Evolutionary conservation across 192 early-diverging fungal genomes (phyloP), one percentile per base, ranked within the genome.

Genomic region (Coemansia sp.): DNA sequence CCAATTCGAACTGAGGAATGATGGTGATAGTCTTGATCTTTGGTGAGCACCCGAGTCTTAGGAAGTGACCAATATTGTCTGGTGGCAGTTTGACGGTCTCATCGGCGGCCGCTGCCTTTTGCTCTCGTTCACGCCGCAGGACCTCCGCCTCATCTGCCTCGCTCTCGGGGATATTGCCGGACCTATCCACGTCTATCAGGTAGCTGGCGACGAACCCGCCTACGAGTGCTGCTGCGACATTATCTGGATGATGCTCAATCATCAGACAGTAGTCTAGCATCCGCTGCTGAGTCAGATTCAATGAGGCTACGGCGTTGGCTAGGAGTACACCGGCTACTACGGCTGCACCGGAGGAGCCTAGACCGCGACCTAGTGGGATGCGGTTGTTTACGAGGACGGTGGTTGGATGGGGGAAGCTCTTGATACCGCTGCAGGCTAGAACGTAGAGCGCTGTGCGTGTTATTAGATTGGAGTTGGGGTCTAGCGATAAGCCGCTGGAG

Each of bases 201-300:
- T 96, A 98, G 61, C 89, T 89, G 24, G 93, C 92, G 9, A 97
- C 88, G 80, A 98, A 97, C 12, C 97, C 97, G 62, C 98, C 98
- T 35, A 97, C 86, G 24, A 99, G 79, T 15, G 94, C 92, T 7
- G 96, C 94, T 1, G 96, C 90, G 1, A 97, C 93, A 78, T 99
- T 99, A 64, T 99, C 98, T 2, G 98, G 98, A 70, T 99, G 98
- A 53, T 93, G 92, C 81, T 99, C 98, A 20, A 98, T 90, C 84
- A 92, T 87, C 67, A 96, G 71, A 65, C 90, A 93, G 60, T 89
- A 96, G 71, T 99, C 97, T 20, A 99, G 85, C 84, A 98, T 85
- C 40, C 93, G 86, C 65, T 94, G 89, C 44, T 86, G 80, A 7
- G 78, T 67, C 75, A 98, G 80, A 5, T 75, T 65, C 41, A 98